Conservation (phyloP, 169 alveolate species). For the Eimeria brunetti region DNA sequence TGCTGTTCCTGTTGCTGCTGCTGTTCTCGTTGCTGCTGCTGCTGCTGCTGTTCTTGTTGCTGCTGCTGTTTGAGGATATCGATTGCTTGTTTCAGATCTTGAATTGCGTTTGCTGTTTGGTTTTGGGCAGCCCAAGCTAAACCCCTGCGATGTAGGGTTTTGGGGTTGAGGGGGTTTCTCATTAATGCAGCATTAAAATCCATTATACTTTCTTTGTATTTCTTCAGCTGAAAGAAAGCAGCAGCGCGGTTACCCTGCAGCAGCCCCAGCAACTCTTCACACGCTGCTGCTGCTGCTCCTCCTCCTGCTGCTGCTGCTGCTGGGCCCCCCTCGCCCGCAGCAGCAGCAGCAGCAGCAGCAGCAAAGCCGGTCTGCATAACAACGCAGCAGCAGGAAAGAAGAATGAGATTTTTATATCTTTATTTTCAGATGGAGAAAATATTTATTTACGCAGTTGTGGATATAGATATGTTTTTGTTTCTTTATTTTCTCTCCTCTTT, state of each 20-base stretch:
- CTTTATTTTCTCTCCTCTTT: too few relatives aligned
- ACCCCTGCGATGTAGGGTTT: conserved; percentile 20
- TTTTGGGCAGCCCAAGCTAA: not conserved
- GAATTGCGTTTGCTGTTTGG: not conserved
- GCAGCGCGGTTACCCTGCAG: conserved; percentile 28
- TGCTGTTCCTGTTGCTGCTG: not conserved
- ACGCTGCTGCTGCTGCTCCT: not conserved
- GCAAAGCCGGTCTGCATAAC: not conserved
- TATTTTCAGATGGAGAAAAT: too few relatives aligned
- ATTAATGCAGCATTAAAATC: not conserved
- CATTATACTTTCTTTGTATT: not conserved
- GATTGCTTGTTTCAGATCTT: not conserved
- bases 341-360: conserved; percentile 52
- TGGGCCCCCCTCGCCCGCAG: not conserved
- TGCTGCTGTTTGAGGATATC: not conserved
- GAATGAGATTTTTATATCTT: not conserved
- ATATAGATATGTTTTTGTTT: too few relatives aligned
- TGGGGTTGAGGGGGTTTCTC: not conserved
- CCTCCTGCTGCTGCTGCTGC: not conserved
- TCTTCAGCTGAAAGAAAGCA: not conserved
- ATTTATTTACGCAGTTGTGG: too few relatives aligned
- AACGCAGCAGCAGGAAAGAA: not conserved
- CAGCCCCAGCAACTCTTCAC: conserved; percentile 18
- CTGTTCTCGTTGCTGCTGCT: not conserved
- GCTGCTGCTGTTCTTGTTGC: not conserved